Evolutionary conservation across 345 rosid species (phyloP).

Genomic region (Citrus australasica): DNA sequence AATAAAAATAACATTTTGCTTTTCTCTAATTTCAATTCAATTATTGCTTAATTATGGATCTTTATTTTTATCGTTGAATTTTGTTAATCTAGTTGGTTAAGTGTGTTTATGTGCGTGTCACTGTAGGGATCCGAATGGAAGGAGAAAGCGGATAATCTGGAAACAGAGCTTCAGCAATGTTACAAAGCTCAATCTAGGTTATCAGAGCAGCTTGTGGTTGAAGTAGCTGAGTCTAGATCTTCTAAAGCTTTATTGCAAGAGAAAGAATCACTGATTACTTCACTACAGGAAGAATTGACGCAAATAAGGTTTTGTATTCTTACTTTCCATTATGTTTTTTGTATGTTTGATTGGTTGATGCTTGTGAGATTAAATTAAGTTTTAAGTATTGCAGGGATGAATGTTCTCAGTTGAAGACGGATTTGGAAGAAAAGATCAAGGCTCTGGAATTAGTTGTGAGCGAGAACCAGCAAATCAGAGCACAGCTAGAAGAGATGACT

Average conservation of each 20-base stretch:
- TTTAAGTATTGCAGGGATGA: slow-evolving; percentile 52
- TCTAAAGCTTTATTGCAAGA: slow-evolving; percentile 68
- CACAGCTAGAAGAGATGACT: slow-evolving; percentile 61
- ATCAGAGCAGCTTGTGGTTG: slow-evolving; percentile 87
- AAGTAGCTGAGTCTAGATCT: slow-evolving; percentile 77
- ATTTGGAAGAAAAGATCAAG: slow-evolving; percentile 61
- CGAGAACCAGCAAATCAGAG: slow-evolving; percentile 58
- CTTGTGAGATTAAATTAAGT: neutral
- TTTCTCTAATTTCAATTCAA: neutral
- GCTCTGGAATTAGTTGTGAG: slow-evolving; percentile 55
- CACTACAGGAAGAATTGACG: slow-evolving; percentile 45
- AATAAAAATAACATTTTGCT: neutral
- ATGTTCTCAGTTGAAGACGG: slow-evolving; percentile 45
- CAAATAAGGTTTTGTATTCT: slow-evolving; percentile 46
- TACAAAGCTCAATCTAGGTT: slow-evolving; percentile 89
- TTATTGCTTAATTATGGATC: neutral
- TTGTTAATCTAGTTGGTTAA: neutral
- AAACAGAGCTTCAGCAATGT: slow-evolving; percentile 82
- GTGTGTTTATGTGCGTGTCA: neutral
- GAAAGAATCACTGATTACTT: slow-evolving; percentile 51
- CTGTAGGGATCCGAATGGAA: slow-evolving; percentile 92
- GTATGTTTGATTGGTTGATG: neutral
- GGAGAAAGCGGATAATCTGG: slow-evolving; percentile 79
- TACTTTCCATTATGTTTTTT: neutral
- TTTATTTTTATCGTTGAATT: neutral